Evolutionary conservation across 2,329 filamentous ascomycete species (phyloP), one percentile per base, ranked within the genome.

Genomic region (Penicillium sp.): DNA sequence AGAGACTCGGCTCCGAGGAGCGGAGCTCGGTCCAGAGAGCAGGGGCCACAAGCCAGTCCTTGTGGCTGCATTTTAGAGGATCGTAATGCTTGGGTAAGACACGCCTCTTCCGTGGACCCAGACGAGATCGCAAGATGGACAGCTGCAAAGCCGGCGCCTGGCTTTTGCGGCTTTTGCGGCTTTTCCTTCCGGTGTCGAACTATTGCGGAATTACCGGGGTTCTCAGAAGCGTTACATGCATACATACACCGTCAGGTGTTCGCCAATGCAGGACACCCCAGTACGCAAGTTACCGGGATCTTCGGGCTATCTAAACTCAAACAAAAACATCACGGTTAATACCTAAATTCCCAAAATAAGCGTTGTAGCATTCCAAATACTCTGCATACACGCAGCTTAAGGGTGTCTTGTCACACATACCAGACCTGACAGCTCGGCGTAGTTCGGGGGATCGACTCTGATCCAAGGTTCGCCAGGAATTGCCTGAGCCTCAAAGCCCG

Each of bases 381-480:
- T 31, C 24, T 27, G 24, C 24, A 27, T 32, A 10, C 38, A 34
- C 32, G 11, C 32, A 34, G 6, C 34, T 22, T 21, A 29, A 49
- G 13, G 27, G 21, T 43, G 47, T 47, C 44, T 43, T 50, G 34
- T 42, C 42, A 55, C 22, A 18, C 43, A 8, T 42, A 21, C 39
- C 27, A 4, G 32, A 49, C 38, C 31, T 47, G 38, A 47, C 47
- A 43, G 40, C 36, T 57, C 57, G 54, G 57, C 31, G 47, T 40
- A 49, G 44, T 52, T 59, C 50, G 55, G 54, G 44, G 39, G 29
- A 47, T 47, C 46, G 24, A 18, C 22, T 44, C 8, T 21, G 54
- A 40, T 57, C 39, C 36, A 43, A 38, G 24, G 39, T 56, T 56
- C 38, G 27, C 42, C 34, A 13, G n/a, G 27, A n/a, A 18, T 21